phyloP scores from a whole-genome alignment of 2,329 filamentous ascomycete genomes.

The Gliomastix tumulicola region DNA sequence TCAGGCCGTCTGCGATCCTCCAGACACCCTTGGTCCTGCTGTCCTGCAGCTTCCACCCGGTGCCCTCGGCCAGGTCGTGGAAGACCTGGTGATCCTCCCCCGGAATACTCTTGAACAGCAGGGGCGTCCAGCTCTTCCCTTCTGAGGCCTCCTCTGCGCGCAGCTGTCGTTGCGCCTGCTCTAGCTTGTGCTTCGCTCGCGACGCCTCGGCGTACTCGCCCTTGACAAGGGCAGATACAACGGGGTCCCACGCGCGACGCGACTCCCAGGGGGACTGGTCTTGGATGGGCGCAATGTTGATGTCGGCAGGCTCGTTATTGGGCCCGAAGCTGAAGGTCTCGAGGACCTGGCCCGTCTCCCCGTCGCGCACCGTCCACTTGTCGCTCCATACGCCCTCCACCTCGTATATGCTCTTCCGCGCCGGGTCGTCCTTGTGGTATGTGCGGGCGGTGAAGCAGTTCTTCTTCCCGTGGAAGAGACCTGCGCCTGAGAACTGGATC shows the following conservation, averaged over 20 bases:
- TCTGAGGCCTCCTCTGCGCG: slow-evolving; percentile 51
- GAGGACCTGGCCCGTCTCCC: neutral
- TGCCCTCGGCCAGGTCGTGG: slow-evolving; percentile 18
- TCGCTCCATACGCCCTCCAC: slow-evolving; percentile 9
- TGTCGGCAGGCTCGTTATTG: neutral
- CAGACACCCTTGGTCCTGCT: slow-evolving; percentile 30
- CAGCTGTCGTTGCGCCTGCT: slow-evolving; percentile 73
- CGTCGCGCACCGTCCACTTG: slow-evolving; percentile 4
- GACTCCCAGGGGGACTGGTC: slow-evolving; percentile 76
- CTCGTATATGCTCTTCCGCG: slow-evolving; percentile 12
- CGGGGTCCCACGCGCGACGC: slow-evolving; percentile 71
- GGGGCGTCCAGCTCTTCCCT: slow-evolving; percentile 30
- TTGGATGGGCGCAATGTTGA: slow-evolving; percentile 32
- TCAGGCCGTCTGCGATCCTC: slow-evolving; percentile 20
- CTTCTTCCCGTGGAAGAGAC: slow-evolving; percentile 32
- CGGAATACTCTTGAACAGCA: slow-evolving; percentile 20
- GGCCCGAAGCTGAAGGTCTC: slow-evolving; percentile 1
- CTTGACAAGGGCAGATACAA: slow-evolving; percentile 63
- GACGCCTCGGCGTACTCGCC: slow-evolving; percentile 70
- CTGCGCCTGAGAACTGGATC: slow-evolving; percentile 37
- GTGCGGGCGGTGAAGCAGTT: slow-evolving; percentile 32
- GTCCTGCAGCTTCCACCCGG: slow-evolving; percentile 17
- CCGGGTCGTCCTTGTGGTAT: slow-evolving; percentile 30
- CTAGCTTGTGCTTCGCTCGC: slow-evolving; percentile 70
- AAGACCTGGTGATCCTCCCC: slow-evolving; percentile 20